Evolutionary conservation across 106 monocot species (phyloP).

Genomic region (Amphibolis antarctica): DNA sequence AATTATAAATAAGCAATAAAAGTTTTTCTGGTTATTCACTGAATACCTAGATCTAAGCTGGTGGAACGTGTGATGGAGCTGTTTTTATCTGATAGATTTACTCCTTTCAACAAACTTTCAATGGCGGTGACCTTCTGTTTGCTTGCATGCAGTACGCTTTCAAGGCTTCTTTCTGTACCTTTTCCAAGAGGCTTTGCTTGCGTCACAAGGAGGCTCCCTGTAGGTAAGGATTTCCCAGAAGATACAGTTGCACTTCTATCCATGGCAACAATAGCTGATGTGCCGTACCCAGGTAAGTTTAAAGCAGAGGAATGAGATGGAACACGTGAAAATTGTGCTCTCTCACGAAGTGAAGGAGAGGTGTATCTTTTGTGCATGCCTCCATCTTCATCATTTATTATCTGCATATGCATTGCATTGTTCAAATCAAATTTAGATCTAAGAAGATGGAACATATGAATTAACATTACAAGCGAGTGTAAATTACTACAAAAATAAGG

Average conservation of each 20-base stretch:
- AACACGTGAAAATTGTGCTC: slow-evolving; percentile 38
- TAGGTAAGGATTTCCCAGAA: slow-evolving; percentile 49
- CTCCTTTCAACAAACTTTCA: slow-evolving; percentile 90
- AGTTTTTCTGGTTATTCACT: not conserved
- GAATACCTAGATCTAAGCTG: slow-evolving; percentile 95
- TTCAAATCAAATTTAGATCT: not conserved
- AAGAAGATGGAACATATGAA: not conserved
- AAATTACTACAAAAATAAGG: not conserved
- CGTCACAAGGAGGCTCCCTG: slow-evolving; percentile 35
- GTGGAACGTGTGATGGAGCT: slow-evolving; percentile 47
- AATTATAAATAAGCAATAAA: not conserved
- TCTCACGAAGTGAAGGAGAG: slow-evolving; percentile 87
- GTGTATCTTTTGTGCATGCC: slow-evolving; percentile 90
- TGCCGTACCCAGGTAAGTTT: slow-evolving; percentile 64
- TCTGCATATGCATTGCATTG: slow-evolving; percentile 18
- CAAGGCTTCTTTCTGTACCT: slow-evolving; percentile 77
- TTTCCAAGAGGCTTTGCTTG: slow-evolving; percentile 45
- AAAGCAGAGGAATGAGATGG: slow-evolving; percentile 33
- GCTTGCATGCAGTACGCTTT: slow-evolving; percentile 80
- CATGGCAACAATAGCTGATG: slow-evolving; percentile 95
- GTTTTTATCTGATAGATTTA: slow-evolving; percentile 53
- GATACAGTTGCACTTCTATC: slow-evolving; percentile 56
- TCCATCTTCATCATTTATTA: slow-evolving; percentile 96
- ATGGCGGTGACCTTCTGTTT: slow-evolving; percentile 98
- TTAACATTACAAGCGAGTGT: too few species aligned